Base-by-base conservation (phyloP, 2,329 filamentous ascomycete genomes). In the Phyllosticta citrichinensis region DNA sequence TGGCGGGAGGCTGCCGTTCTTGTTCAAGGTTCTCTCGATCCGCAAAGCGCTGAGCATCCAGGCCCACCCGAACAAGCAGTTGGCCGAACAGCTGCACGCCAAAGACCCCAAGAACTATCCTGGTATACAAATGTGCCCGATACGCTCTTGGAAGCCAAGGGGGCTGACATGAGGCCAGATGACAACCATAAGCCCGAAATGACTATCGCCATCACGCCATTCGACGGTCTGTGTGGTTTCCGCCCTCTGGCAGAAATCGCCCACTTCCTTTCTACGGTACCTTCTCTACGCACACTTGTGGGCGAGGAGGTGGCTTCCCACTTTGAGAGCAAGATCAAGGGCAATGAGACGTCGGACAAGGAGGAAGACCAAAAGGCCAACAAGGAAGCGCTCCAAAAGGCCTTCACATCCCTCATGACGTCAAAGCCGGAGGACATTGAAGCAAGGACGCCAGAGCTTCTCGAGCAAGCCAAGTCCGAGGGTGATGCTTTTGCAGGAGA, bases 121-220 rank as follows among this genome's bases (percentile, higher is more conserved):
- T 62, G 80, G 80, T 81, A 63, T 63, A 72, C 3, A 12, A 25
- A 2, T 9, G 24, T 25, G 3, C n/a, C 11, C 10, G 22, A 22
- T 4, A 51, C 22, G 10, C 10, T 12, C 33, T 17, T 47, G 14
- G 19, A 17, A 52, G 40, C 47, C 51, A 11, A 62, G 11, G 24
- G 52, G 1, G 50, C 14, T 19, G 12, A 56, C 35, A 14, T 50
- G n/a, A 25, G 27, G 22, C n/a, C 52, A 66, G 66, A 99, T 80
- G 93, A 97, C 79, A 99, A 99, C 78, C 94, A 99, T 81, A 99
- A 99, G 78, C 94, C 94, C 35, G 94, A 99, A 77, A 99, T 99
- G 94, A 92, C 94, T 64, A 96, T 99, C 74, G 94, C 94, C 64
- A 87, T 99, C 69, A 97, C 94, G 0, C 87, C 91, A 0, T 99